These are phyloP conservation scores for Nymphaea colorata DNA, from an alignment of 164 flowering plant genomes.

Conservation along the genomic window DNA sequence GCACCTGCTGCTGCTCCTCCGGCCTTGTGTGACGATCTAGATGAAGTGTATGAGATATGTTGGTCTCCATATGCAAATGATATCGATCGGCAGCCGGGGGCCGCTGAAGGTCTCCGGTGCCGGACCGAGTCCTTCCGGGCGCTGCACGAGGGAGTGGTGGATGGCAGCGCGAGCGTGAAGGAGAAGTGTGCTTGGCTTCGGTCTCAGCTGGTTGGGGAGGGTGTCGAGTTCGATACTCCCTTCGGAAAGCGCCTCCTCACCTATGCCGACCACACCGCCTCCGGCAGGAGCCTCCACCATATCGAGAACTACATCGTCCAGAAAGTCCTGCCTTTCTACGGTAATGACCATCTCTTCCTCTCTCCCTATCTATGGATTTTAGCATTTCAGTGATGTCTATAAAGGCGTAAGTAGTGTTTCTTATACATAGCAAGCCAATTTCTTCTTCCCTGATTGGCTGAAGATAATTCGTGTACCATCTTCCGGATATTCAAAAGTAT, in stretches of 20 bases:
- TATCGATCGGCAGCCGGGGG: too few species aligned
- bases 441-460: too few species aligned
- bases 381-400: too few species aligned
- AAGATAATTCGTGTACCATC: too few species aligned
- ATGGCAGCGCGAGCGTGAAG: conserved; percentile 1
- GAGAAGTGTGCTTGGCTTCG: conserved; percentile 6
- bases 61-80: too few species aligned
- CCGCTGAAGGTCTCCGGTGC: not conserved
- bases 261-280: conserved; percentile 11
- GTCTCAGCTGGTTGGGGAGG: conserved; percentile 4
- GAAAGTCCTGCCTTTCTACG: conserved; percentile 15
- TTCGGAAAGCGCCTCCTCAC: conserved; percentile 7
- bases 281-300: conserved; percentile 10
- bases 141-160: not conserved
- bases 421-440: too few species aligned
- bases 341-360: not conserved
- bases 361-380: too few species aligned
- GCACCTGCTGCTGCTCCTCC: too few species aligned
- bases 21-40: too few species aligned
- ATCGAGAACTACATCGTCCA: conserved; percentile 7
- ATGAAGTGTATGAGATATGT: too few species aligned
- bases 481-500: too few species aligned
- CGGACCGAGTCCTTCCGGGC: not conserved
- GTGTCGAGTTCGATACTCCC: conserved; percentile 4
- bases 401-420: too few species aligned